These are phyloP conservation scores for Ceratocystiopsis sp. DNA, from an alignment of 2,329 filamentous ascomycete species.

Conservation along the genomic window DNA sequence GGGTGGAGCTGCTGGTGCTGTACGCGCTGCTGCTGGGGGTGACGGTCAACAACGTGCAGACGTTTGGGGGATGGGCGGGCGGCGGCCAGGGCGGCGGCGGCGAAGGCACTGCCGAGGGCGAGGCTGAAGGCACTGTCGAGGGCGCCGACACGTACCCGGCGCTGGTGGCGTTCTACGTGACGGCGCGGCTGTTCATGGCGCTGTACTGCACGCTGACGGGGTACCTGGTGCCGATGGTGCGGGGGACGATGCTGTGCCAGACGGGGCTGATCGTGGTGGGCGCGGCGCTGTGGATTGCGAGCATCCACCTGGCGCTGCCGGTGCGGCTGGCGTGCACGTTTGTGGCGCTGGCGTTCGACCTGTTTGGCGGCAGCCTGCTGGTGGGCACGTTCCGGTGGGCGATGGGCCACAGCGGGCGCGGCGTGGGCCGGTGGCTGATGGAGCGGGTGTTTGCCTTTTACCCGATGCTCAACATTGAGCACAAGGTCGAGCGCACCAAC, in stretches of 20 bases:
- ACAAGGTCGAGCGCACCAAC: constrained; percentile 45
- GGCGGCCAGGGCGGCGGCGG: background rate
- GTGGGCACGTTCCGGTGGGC: constrained; percentile 22
- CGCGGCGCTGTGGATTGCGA: constrained; percentile 39
- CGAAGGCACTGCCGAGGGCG: background rate
- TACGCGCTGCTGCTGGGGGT: constrained; percentile 43
- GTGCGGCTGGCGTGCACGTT: constrained; percentile 37
- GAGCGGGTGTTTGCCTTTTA: constrained; percentile 36
- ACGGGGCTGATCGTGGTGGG: constrained; percentile 27
- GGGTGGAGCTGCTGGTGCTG: constrained; percentile 41
- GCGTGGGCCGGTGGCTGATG: constrained; percentile 12
- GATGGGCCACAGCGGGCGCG: constrained; percentile 4
- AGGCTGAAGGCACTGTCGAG: no score
- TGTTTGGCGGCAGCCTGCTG: constrained; percentile 27
- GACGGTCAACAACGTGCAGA: constrained; percentile 44
- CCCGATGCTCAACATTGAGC: constrained; percentile 48
- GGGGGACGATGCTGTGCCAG: constrained; percentile 34
- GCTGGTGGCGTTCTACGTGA: constrained; percentile 43
- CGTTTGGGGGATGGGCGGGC: constrained; percentile 25
- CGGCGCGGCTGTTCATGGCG: constrained; percentile 35
- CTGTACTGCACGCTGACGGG: constrained; percentile 29
- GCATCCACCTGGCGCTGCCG: constrained; percentile 38
- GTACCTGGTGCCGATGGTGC: constrained; percentile 38
- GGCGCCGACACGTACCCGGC: constrained; percentile 34
- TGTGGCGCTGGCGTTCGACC: constrained; percentile 36